Percentiles rank a stretch among this genome's conserved stretches.
phyloP scores from a whole-genome alignment of 1,284 basidiomycete species.

The Naganishia sp. region DNA sequence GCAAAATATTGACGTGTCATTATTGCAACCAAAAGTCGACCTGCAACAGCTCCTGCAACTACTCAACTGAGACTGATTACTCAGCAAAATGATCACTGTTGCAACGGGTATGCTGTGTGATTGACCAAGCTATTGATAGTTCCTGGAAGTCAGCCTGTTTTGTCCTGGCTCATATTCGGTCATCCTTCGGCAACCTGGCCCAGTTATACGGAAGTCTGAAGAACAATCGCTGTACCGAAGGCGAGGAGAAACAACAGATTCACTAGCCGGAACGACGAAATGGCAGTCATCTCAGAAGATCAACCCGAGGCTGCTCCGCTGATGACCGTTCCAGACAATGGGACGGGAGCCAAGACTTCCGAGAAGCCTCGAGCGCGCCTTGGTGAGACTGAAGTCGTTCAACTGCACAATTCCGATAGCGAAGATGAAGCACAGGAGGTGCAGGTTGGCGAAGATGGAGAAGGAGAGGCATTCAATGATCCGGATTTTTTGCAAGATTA shows the following conservation, averaged over 20 bases:
- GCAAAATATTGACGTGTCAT: background rate
- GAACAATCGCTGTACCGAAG: too few species aligned
- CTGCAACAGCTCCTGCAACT: too few species aligned
- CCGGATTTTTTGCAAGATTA: conserved; percentile 59
- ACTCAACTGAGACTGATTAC: too few species aligned
- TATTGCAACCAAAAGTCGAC: background rate
- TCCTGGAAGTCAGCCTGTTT: too few species aligned
- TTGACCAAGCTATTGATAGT: too few species aligned
- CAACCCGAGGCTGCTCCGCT: background rate
- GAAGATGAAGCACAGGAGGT: conserved; percentile 28
- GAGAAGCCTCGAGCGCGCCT: conserved; percentile 23
- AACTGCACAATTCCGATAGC: conserved; percentile 22
- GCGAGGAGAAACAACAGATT: too few species aligned
- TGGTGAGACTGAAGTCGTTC: conserved; percentile 16
- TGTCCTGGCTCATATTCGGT: too few species aligned
- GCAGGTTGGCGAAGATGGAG: conserved; percentile 18
- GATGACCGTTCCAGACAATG: background rate
- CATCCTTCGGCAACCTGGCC: too few species aligned
- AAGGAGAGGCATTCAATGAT: conserved; percentile 47
- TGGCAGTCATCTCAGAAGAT: conserved; percentile 10
- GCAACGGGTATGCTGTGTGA: too few species aligned
- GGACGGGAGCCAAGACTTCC: background rate
- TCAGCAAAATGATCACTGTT: too few species aligned
- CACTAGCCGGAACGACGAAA: background rate
- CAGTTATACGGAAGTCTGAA: too few species aligned